phyloP scores from a whole-genome alignment of 1,284 basidiomycete genomes.

The Fomes fomentarius region DNA sequence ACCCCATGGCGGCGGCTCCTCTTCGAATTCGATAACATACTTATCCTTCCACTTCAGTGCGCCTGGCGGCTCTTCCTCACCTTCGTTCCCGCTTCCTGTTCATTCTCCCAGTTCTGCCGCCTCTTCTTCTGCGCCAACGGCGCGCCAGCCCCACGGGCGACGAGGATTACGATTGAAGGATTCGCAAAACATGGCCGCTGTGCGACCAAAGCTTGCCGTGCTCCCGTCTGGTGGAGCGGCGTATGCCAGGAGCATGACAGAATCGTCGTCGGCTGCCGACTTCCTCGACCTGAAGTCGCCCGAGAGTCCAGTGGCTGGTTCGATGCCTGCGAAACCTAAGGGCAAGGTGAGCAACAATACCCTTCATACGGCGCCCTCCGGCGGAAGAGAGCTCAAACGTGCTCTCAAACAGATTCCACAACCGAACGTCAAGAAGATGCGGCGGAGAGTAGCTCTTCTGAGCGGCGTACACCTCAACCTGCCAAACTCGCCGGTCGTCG shows the following conservation, averaged over 20 bases:
- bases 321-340: slow-evolving; percentile 9
- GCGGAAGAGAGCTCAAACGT: no score
- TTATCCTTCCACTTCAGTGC: slow-evolving; percentile 15
- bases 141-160: slow-evolving; percentile 26
- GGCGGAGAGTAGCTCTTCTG: slow-evolving; percentile 30
- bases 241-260: slow-evolving; percentile 36
- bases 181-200: slow-evolving; percentile 36
- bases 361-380: no score
- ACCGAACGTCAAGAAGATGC: slow-evolving; percentile 35
- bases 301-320: slow-evolving; percentile 8
- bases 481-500: slow-evolving; percentile 28
- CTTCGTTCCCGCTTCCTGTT: slow-evolving; percentile 17
- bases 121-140: slow-evolving; percentile 24
- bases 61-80: slow-evolving; percentile 9
- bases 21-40: slow-evolving; percentile 17
- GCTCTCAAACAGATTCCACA: slow-evolving; percentile 21
- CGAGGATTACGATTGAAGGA: slow-evolving; percentile 28
- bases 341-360: slow-evolving; percentile 14
- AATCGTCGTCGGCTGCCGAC: slow-evolving; percentile 28
- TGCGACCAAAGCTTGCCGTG: slow-evolving; percentile 36
- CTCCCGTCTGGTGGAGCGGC: slow-evolving; percentile 30
- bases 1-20: slow-evolving; percentile 19
- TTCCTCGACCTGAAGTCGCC: slow-evolving; percentile 20
- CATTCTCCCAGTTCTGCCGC: slow-evolving; percentile 16
- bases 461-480: slow-evolving; percentile 33